Conservation (phyloP, 257 asterid genomes). For the Solanum phureja region DNA sequence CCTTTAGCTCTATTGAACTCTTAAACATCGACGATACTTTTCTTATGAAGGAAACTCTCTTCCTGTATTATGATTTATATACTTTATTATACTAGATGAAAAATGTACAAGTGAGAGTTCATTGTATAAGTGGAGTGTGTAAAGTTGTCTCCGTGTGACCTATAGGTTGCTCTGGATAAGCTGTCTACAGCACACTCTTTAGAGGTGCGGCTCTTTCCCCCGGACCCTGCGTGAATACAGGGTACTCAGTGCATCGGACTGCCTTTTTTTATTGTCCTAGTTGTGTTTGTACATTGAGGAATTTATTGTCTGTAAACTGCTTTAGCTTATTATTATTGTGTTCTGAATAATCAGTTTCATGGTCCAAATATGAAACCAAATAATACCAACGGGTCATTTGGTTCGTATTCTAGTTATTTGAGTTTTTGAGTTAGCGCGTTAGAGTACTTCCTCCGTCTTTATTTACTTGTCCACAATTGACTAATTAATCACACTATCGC, state of each 20-base stretch:
- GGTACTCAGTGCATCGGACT: neutral
- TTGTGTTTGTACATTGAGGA: neutral
- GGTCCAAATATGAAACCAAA: neutral
- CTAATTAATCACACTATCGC: neutral
- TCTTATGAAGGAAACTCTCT: neutral
- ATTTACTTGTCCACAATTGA: neutral
- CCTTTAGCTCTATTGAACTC: neutral
- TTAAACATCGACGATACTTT: neutral
- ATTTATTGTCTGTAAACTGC: neutral
- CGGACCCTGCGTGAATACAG: neutral
- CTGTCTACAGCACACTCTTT: neutral
- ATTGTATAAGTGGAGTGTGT: neutral
- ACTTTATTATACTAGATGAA: neutral
- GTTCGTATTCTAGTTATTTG: neutral
- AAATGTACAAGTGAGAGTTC: neutral
- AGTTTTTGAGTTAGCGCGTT: neutral
- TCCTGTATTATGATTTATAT: neutral
- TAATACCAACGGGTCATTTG: neutral
- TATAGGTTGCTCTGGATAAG: neutral
- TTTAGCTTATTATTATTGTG: neutral
- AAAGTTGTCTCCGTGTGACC: neutral
- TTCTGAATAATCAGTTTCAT: neutral
- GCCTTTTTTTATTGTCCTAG: neutral
- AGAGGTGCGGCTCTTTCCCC: neutral
- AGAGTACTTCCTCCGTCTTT: neutral